Evolutionary conservation across 1,284 basidiomycete species (phyloP).

Genomic region (Lignosus rhinocerotis): DNA sequence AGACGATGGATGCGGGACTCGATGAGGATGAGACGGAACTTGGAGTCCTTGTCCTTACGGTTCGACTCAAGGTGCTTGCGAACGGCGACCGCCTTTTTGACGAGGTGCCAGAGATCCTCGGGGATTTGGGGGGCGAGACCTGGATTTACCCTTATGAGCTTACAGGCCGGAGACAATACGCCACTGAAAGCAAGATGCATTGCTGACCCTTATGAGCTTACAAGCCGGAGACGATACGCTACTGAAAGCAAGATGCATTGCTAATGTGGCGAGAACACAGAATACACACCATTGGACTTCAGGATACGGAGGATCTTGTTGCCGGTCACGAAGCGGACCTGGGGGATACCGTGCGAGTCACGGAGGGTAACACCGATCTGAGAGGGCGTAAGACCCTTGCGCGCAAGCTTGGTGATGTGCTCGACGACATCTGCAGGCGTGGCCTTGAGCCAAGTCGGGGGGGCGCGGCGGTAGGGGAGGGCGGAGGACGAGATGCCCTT

Average conservation of each 20-base stretch:
- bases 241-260: not conserved
- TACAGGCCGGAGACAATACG: not conserved
- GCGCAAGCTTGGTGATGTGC: constrained; percentile 96
- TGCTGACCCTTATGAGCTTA: constrained; percentile 1
- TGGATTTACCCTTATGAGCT: constrained; percentile 33
- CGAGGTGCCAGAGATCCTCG: constrained; percentile 99
- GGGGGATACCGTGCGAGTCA: constrained; percentile 97
- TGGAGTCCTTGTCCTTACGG: constrained; percentile 98
- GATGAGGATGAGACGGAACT: constrained; percentile 97
- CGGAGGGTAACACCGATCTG: constrained; percentile 98
- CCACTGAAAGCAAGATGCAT: not conserved
- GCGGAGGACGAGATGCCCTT: constrained; percentile 99
- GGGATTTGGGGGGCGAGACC: constrained; percentile 97
- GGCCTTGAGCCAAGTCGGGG: constrained; percentile 97
- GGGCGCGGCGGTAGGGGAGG: constrained; percentile 94
- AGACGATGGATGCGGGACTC: constrained; percentile 98
- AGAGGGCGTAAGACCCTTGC: constrained; percentile 97
- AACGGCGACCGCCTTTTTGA: constrained; percentile 99
- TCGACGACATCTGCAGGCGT: constrained; percentile 94
- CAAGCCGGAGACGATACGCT: not conserved
- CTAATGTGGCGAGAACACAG: not conserved
- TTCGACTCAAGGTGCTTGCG: constrained; percentile 99
- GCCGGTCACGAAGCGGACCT: constrained; percentile 96
- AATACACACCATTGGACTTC: constrained; percentile 84
- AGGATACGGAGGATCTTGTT: constrained; percentile 99